Evolutionary conservation across 148 eudicot genomes (phyloP).

Genomic region (Selenicereus undatus): DNA sequence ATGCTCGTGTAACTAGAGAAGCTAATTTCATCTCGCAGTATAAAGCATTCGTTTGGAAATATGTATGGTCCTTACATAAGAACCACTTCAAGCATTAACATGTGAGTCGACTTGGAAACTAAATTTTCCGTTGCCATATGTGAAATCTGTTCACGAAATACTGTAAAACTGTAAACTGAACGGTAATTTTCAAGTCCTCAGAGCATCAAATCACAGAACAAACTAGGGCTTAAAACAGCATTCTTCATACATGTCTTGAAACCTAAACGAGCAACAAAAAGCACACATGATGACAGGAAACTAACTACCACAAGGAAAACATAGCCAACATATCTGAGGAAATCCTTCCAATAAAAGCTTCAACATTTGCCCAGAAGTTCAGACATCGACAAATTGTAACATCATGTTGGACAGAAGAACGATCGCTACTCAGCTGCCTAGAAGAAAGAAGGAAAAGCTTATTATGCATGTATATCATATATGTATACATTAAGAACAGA

Average conservation of each 20-base stretch:
- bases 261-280: slow-evolving; percentile 9
- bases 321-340: neutral
- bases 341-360: neutral
- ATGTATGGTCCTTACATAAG: no score
- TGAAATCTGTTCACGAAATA: no score
- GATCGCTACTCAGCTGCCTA: slow-evolving; percentile 3
- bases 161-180: no score
- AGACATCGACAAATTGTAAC: neutral
- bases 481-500: no score
- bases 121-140: no score
- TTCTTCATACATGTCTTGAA: neutral
- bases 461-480: neutral
- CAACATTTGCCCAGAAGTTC: neutral
- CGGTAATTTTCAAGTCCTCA: no score
- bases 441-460: neutral
- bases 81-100: no score
- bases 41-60: no score
- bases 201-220: neutral
- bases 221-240: neutral
- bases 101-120: no score
- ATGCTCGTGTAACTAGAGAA: no score
- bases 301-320: neutral
- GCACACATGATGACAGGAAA: neutral
- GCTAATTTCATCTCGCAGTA: no score
- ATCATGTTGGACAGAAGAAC: neutral